phyloP scores from a whole-genome alignment of 345 rosid genomes.

The Citrus australasica region DNA sequence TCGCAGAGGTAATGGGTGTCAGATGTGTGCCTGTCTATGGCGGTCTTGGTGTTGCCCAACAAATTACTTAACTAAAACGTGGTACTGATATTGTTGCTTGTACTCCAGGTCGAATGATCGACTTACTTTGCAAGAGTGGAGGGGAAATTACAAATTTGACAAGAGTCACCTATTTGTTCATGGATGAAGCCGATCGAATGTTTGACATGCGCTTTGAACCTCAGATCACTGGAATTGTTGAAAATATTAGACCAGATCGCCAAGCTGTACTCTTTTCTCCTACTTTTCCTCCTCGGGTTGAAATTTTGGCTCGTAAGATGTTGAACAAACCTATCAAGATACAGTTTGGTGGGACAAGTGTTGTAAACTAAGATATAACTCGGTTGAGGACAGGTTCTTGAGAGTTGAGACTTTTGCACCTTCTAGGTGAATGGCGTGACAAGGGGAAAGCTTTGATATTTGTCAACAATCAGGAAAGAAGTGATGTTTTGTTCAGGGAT shows the following conservation, averaged over 20 bases:
- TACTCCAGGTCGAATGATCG: conserved; percentile 97
- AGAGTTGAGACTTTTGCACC: conserved; percentile 62
- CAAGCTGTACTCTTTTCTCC: conserved; percentile 97
- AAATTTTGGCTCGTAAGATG: conserved; percentile 84
- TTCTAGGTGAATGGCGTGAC: conserved; percentile 96
- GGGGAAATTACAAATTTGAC: conserved; percentile 89
- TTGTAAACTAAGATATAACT: conserved; percentile 87
- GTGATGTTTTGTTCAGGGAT: conserved; percentile 83
- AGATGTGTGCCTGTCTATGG: conserved; percentile 94
- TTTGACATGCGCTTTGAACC: conserved; percentile 99
- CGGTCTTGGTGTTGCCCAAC: conserved; percentile 97
- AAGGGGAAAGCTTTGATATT: conserved; percentile 86
- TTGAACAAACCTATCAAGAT: conserved; percentile 83
- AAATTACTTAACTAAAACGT: conserved; percentile 84
- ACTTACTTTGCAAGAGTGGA: conserved; percentile 88
- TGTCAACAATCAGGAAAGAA: conserved; percentile 86
- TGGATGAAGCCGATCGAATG: conserved; percentile 99
- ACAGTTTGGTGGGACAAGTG: conserved; percentile 92
- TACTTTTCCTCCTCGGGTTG: conserved; percentile 96
- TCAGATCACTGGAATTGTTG: conserved; percentile 86
- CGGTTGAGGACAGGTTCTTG: conserved; percentile 77
- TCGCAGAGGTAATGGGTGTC: conserved; percentile 65
- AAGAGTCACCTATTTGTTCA: conserved; percentile 79
- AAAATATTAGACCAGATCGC: conserved; percentile 88
- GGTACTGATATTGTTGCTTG: conserved; percentile 97